A percentile compares a stretch with the other conserved stretches of the same genome.
phyloP scores from a whole-genome alignment of 2,329 filamentous ascomycete genomes.

The Talaromyces amestolkiae region DNA sequence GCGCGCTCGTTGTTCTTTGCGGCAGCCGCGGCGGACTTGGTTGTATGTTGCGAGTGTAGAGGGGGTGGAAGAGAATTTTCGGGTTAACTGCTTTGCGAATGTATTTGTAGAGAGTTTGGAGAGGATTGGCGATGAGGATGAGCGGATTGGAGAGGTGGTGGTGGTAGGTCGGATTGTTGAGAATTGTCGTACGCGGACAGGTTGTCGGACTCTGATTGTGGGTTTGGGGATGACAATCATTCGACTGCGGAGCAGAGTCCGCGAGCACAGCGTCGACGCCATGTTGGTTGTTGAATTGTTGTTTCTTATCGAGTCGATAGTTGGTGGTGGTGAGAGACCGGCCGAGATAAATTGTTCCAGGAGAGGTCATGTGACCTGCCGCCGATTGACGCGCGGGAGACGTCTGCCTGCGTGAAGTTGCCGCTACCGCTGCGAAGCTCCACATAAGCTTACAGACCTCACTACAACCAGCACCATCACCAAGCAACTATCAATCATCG shows the following conservation, averaged over 20 bases:
- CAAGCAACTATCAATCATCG: background rate
- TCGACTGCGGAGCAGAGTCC: slow-evolving; percentile 12
- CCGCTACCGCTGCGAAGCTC: slow-evolving; percentile 7
- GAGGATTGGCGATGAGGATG: slow-evolving; percentile 1
- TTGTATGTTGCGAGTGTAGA: slow-evolving; percentile 63
- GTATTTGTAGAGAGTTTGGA: slow-evolving; percentile 24
- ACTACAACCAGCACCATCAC: slow-evolving; percentile 1
- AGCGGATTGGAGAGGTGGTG: background rate
- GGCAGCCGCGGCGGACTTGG: slow-evolving; percentile 73
- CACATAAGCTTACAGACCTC: slow-evolving; percentile 10
- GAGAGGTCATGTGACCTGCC: slow-evolving; percentile 1
- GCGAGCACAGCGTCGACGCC: slow-evolving; percentile 13
- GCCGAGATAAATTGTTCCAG: background rate
- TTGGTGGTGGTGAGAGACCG: background rate
- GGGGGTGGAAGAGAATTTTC: slow-evolving; percentile 22
- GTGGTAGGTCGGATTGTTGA: slow-evolving; percentile 28
- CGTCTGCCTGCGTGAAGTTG: slow-evolving; percentile 4
- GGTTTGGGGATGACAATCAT: slow-evolving; percentile 3
- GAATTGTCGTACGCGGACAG: slow-evolving; percentile 8
- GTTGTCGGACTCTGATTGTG: slow-evolving; percentile 8
- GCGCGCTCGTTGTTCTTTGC: slow-evolving; percentile 73
- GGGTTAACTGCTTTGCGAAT: slow-evolving; percentile 28
- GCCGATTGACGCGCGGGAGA: background rate
- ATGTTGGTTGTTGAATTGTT: slow-evolving; percentile 2
- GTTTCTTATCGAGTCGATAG: background rate